Base-by-base conservation (phyloP, 2,329 filamentous ascomycete genomes). In the Shiraia bambusicola region DNA sequence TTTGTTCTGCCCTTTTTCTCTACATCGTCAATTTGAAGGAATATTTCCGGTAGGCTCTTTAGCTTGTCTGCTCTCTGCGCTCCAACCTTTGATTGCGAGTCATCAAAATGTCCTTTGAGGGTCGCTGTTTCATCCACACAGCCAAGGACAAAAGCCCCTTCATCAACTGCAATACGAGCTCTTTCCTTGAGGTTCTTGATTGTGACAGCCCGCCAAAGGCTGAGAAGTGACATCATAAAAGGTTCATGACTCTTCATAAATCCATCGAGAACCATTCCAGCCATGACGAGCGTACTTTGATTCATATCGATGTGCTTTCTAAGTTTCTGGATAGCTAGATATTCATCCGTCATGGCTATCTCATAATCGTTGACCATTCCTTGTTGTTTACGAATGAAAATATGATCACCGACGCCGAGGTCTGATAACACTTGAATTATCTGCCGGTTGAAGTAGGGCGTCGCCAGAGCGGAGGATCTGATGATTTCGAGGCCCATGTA, bases 101-200 rank as follows among this genome's bases (percentile, higher is more conserved):
- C 58, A n/a, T 76, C 67, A 24, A 73, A 81, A 58, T 95, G 82
- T 0, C 93, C 93, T 46, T 81, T 77, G 7, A 98, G 70, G 0
- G 78, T 86, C 1, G 74, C 78, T 0, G 87, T 92, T 67, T 98
- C 93, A 53, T 98, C 93, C 5, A 92, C 81, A 48, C 88, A 90
- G 3, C 92, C 93, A 6, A 97, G 79, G 0, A 97, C 76, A 61
- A 94, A 95, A 1, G 90, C 91, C 1, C 92, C 90, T 43, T 92
- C 71, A 6, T 89, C 83, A 8, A 98, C 79, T 2, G 83, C 77
- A 30, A 98, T 88, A 19, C 86, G 85, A 0, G 92, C 90, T 57
- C 96, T 97, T 54, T 97, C 90, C 56, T 95, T 96, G 13, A 98
- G 77, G 10, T 86, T 79, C 60, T 95, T 95, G 53, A 95, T 80